These are phyloP conservation scores for Cystobasidium onofrii DNA, from an alignment of 768 basidiomycete species.

Conservation along the genomic window DNA sequence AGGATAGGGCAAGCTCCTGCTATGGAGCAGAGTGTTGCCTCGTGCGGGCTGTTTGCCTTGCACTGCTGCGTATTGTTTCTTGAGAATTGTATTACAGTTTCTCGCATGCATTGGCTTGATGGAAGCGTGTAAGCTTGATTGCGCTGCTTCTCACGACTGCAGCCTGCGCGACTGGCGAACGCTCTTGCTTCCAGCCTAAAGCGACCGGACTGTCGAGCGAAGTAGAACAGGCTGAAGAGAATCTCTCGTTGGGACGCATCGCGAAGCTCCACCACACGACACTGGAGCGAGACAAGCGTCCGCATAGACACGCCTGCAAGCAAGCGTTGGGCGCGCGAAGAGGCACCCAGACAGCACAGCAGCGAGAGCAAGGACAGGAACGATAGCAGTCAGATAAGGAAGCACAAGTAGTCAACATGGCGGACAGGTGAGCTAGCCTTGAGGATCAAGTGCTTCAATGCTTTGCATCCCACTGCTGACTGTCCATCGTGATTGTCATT, in stretches of 20 bases:
- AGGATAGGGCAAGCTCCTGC: too few species aligned
- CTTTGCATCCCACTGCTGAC: not conserved
- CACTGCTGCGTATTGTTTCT: too few species aligned
- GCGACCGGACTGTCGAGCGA: not conserved
- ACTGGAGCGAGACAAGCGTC: not conserved
- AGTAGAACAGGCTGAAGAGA: not conserved
- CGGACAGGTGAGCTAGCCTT: constrained; percentile 11
- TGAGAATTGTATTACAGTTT: too few species aligned
- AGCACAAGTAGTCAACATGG: constrained; percentile 10
- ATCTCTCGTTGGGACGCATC: too few species aligned
- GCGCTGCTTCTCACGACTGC: not conserved
- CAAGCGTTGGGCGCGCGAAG: constrained; percentile 11
- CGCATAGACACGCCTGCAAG: not conserved
- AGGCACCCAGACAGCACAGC: constrained; percentile 1
- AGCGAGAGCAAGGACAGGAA: not conserved
- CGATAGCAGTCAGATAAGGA: not conserved
- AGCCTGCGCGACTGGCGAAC: too few species aligned
- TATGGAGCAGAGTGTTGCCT: too few species aligned
- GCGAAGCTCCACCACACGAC: not conserved
- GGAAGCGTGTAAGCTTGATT: not conserved
- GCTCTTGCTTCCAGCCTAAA: not conserved
- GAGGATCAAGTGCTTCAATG: too few species aligned
- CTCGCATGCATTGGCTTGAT: not conserved
- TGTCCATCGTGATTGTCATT: not conserved
- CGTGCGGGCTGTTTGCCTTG: not conserved